phyloP scores from a whole-genome alignment of 192 early-diverging fungal species.

The Haplosporangium gracile region DNA sequence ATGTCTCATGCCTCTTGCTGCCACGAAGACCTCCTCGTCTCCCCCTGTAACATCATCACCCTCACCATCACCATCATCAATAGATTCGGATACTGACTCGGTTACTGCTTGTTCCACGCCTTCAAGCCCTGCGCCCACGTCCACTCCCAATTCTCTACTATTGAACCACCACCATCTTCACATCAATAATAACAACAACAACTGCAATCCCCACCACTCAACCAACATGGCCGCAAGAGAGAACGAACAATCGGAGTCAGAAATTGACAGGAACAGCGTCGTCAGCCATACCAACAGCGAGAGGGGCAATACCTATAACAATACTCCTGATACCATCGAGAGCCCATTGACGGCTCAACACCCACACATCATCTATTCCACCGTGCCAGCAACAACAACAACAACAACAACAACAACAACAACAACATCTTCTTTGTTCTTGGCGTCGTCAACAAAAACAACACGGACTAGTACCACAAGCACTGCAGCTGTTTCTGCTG shows the following conservation, averaged over 20 bases:
- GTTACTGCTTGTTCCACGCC: background rate
- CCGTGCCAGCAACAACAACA: background rate
- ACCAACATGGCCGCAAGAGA: background rate
- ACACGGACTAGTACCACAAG: background rate
- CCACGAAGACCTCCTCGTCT: background rate
- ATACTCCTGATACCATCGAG: background rate
- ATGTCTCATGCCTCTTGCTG: slow-evolving; percentile 1
- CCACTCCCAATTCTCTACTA: background rate
- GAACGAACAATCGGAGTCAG: slow-evolving; percentile 17
- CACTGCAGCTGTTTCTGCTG: background rate
- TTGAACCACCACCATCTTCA: background rate
- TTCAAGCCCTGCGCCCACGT: background rate
- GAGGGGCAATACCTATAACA: background rate
- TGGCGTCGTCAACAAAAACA: background rate
- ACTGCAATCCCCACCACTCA: background rate
- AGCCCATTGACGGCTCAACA: slow-evolving; percentile 30
- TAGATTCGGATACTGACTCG: background rate
- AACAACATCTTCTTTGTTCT: background rate
- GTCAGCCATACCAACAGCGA: slow-evolving; percentile 6
- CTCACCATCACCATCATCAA: background rate
- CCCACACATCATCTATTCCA: slow-evolving; percentile 34
- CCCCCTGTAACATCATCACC: background rate
- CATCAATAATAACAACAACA: no score
- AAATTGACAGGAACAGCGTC: slow-evolving; percentile 15
- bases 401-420: background rate